Evolutionary conservation across 108 stramenopile species (phyloP).

Genomic region (Conticribra guillardii): DNA sequence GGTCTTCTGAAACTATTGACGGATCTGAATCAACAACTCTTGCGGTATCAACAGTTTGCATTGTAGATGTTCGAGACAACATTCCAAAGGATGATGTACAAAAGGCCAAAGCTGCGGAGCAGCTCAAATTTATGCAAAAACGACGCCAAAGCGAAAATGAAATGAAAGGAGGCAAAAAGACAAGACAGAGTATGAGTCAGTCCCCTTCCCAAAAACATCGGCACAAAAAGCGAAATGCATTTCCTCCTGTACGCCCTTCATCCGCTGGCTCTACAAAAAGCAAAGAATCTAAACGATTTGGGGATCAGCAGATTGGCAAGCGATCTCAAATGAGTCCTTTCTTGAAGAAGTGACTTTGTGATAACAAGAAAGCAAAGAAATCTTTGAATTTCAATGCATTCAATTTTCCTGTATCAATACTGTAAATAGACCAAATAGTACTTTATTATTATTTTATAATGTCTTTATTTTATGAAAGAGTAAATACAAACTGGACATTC

Average conservation of each 20-base stretch:
- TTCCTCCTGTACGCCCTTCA: constrained; percentile 1
- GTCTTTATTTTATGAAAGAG: too few relatives aligned
- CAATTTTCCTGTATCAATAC: too few relatives aligned
- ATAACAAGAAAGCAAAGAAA: too few relatives aligned
- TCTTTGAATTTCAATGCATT: too few relatives aligned
- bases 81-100: not conserved
- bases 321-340: not conserved
- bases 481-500: too few relatives aligned
- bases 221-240: not conserved
- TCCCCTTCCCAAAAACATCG: not conserved
- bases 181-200: constrained; percentile 4
- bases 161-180: not conserved
- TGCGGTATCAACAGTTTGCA: constrained; percentile 73
- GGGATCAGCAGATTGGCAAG: not conserved
- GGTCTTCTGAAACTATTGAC: constrained; percentile 39
- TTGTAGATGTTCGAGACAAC: constrained; percentile 83
- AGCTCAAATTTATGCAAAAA: not conserved
- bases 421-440: too few relatives aligned
- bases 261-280: not conserved
- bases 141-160: not conserved
- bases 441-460: too few relatives aligned
- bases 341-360: not conserved
- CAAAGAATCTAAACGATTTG: not conserved
- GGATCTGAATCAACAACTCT: constrained; percentile 31
- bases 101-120: not conserved